Evolutionary conservation across 2,329 filamentous ascomycete species (phyloP), one percentile per base, ranked within the genome.

Genomic region (Cylindrodendrum hubeiense): DNA sequence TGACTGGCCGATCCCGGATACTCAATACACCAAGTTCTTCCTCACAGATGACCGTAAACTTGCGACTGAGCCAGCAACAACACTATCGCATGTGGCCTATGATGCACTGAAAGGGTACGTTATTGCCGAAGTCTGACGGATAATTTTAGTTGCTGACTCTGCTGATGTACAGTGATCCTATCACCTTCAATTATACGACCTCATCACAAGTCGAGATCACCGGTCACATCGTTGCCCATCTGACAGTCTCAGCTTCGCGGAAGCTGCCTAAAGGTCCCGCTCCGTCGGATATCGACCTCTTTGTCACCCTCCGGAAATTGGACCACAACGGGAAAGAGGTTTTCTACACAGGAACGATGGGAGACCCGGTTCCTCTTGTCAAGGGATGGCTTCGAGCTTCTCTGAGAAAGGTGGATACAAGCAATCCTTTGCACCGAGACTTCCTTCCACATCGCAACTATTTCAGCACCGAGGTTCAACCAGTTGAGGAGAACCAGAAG

Each of bases 1-100:
- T 5, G 87, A 88, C 56, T 93, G 91, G 91, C 91, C 91, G 0
- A 87, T 93, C 49, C 83, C 88, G 0, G 79, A 89, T 26, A 93
- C 91, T 0, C 74, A 85, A 61, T 93, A 91, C 73, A 89, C 84
- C 0, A 85, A 84, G 5, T 91, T 84, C 75, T 88, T 87, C 73
- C 83, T 93, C 12, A 86, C 84, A 0, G 80, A 85, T 0, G 79
- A 85, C 59, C 33, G 62, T 3, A 57, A 54, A 4, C 55, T 67
- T 4, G 59, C n/a, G 3, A 43, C 33, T 12, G 10, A 33, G 39
- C 24, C 10, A 10, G 17, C 17, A 1, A 37, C 12, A 15, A 15
- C 26, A 13, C 17, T 19, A n/a, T 8, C 5, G 3, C 30, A 24
- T 34, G 26, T 34, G 17, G 43, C 12, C 28, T 56, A 56, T 5